phyloP scores from a whole-genome alignment of 257 asterid species.

The Fraxinus excelsior region DNA sequence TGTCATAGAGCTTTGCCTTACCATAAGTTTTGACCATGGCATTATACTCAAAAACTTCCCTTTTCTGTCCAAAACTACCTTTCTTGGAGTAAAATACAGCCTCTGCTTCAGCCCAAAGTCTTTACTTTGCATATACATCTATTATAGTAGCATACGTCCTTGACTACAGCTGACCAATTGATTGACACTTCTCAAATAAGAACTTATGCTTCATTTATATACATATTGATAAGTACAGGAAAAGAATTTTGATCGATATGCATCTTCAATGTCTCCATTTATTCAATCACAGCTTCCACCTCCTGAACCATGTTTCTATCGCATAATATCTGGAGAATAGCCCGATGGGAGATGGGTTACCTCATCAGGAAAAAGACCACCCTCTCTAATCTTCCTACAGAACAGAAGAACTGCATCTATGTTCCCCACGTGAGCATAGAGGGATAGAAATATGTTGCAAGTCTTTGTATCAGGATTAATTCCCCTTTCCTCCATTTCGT shows the following conservation, averaged over 20 bases:
- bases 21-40: slow-evolving; percentile 96
- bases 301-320: slow-evolving; percentile 69
- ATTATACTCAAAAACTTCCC: slow-evolving; percentile 75
- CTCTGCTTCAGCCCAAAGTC: slow-evolving; percentile 86
- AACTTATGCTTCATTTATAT: slow-evolving; percentile 53
- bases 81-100: slow-evolving; percentile 53
- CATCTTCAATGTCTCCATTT: slow-evolving; percentile 57
- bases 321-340: slow-evolving; percentile 58
- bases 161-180: slow-evolving; percentile 52
- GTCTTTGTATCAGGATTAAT: slow-evolving; percentile 84
- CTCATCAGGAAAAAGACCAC: slow-evolving; percentile 82
- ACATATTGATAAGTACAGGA: slow-evolving; percentile 72
- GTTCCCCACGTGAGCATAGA: slow-evolving; percentile 61
- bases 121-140: slow-evolving; percentile 78
- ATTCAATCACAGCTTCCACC: slow-evolving; percentile 71
- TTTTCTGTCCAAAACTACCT: slow-evolving; percentile 46
- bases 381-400: slow-evolving; percentile 68
- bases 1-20: slow-evolving; percentile 60
- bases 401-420: slow-evolving; percentile 59
- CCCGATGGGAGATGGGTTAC: slow-evolving; percentile 71
- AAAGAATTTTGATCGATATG: slow-evolving; percentile 66
- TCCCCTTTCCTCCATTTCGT: slow-evolving; percentile 79
- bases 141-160: slow-evolving; percentile 70
- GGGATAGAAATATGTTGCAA: slow-evolving; percentile 65
- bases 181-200: slow-evolving; percentile 49